Evolutionary conservation across 768 basidiomycete genomes (phyloP).

Genomic region (Phaeolepiota aurea): DNA sequence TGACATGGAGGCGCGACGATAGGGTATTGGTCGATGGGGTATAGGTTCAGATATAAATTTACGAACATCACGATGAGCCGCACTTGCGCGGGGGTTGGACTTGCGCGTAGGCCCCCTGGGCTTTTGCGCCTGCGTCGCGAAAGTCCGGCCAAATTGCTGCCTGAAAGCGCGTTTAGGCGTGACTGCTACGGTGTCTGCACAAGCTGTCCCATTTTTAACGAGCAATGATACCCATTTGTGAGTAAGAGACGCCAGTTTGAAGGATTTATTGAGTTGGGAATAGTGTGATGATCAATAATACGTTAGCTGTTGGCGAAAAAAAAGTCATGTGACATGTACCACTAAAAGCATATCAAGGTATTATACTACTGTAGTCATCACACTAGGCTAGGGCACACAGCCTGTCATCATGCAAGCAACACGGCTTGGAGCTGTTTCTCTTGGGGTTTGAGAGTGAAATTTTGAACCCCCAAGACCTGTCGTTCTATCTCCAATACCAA

Average conservation of each 20-base stretch:
- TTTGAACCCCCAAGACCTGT: too few species aligned
- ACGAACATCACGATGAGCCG: background rate
- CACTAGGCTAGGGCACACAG: too few species aligned
- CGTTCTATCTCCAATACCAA: too few species aligned
- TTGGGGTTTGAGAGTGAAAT: too few species aligned
- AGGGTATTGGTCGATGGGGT: background rate
- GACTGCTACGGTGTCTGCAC: background rate
- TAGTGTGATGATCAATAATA: too few species aligned
- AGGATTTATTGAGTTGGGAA: background rate
- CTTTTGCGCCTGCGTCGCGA: background rate
- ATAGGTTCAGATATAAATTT: constrained; percentile 1
- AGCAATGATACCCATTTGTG: background rate
- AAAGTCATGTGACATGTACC: too few species aligned
- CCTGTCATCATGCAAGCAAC: too few species aligned
- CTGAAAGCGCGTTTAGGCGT: background rate
- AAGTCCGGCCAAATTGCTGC: background rate
- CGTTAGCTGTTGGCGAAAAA: too few species aligned
- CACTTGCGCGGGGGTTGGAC: background rate
- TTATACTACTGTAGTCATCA: too few species aligned
- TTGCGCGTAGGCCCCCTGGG: background rate
- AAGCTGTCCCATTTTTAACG: background rate
- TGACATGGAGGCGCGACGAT: too few species aligned
- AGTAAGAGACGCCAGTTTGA: background rate
- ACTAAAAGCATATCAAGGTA: too few species aligned
- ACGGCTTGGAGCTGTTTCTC: too few species aligned